Base-by-base conservation (phyloP, 75 land plant genomes). In the Isoetes taiwanensis region DNA sequence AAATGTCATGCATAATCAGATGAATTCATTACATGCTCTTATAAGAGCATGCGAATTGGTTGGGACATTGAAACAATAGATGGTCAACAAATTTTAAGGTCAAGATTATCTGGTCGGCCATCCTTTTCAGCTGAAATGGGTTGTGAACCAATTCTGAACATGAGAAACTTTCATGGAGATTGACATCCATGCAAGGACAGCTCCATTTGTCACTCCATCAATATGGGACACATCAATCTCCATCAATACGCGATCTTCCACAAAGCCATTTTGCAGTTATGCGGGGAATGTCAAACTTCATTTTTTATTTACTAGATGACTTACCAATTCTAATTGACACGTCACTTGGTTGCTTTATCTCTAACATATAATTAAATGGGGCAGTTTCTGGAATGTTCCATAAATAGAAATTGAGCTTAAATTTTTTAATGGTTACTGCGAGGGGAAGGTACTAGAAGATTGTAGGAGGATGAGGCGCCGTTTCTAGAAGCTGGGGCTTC, bases 251-350 rank as follows among this genome's bases (percentile, higher is more conserved):
- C 52, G 72, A 76, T 55, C 83, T 94, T 54, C 99, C 99, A 11
- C 82, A 94, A 50, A 87, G 99, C 42, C 96, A 96, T 48, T 84
- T 78, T 78, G 78, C 99, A 61, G 99, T 94, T 0, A 80, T 84
- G 84, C 80, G 74, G 53, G 99, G 99, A 33, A 94, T 94, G 99
- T 81, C 86, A 40, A 88, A 78, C 69, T 94, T 94, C 63, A 80
- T 94, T 42, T 48, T 84, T 6, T 72, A 69, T 38, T 76, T 94
- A 52, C 90, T 90, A 27, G 99, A 94, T 70, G 99, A 94, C 55
- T 84, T 72, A 57, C 89, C 96, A 37, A 67, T 94, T 57, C 86
- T 94, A 19, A 89, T 94, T 59, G 86, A 87, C 34, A 82, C 86
- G 34, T 79, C 90, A 54, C 63, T 94, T 37, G 85, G 75, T n/a